Evolutionary conservation across 2,329 filamentous ascomycete species (phyloP).

Genomic region (Chaetomiaceae sp.): DNA sequence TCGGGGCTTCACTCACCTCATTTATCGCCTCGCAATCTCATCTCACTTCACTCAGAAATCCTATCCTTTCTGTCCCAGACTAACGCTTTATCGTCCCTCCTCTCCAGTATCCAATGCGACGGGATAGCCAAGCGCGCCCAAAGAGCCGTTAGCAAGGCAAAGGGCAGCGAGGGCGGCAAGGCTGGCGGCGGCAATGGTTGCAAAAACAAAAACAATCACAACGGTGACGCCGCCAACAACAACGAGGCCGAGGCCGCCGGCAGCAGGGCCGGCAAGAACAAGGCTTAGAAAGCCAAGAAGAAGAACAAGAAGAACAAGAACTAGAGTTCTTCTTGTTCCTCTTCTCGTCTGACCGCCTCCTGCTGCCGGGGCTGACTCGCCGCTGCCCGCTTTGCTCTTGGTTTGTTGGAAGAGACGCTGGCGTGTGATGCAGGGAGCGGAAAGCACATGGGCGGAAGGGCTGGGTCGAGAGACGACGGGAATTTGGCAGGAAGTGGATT

Average conservation of each 20-base stretch:
- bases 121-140: constrained; percentile 6
- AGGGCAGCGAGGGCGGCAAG: background rate
- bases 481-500: too few species aligned
- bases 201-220: background rate
- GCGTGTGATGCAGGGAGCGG: too few species aligned
- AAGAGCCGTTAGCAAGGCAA: background rate
- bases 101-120: constrained; percentile 5
- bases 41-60: too few species aligned
- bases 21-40: too few species aligned
- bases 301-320: constrained; percentile 1
- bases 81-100: background rate
- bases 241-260: background rate
- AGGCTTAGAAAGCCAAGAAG: background rate
- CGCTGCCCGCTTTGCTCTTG: background rate
- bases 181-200: too few species aligned
- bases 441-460: too few species aligned
- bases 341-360: background rate
- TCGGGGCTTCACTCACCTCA: too few species aligned
- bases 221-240: background rate
- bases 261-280: background rate
- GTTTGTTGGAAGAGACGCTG: too few species aligned
- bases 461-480: too few species aligned
- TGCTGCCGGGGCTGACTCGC: background rate
- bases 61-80: background rate
- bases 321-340: background rate